Base-by-base conservation (phyloP, 2,329 filamentous ascomycete species). In the Nothomitra cinnamomea region DNA sequence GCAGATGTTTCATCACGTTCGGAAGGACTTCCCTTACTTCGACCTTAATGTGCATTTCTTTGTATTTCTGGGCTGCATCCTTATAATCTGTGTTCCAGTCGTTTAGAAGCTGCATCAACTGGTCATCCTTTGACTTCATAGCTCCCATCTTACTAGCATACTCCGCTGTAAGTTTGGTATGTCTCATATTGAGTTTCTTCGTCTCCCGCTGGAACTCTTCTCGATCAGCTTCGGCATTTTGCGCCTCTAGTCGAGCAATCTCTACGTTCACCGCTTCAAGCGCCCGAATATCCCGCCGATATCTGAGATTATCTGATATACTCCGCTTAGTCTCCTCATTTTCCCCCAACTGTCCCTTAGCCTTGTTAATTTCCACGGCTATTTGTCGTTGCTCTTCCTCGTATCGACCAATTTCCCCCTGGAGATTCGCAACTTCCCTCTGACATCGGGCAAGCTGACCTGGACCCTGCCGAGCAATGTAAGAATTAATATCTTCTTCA, bases 1-100 rank as follows among this genome's bases (percentile, higher is more conserved):
- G 56, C 35, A 52, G 38, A 12, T 15, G 24, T 36, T 8, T 24
- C 6, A n/a, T n/a, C 13, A 12, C 12, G 15, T n/a, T 22, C 21
- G 17, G 36, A 25, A 2, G 2, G 54, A n/a, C 24, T 28, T 3
- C 22, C 41, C 55, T 51, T 54, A 62, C 61, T 57, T 82, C 87
- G 1, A 95, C 86, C 60, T 85, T 84, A 70, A 96, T 87, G 65
- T 94, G 86, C 5, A 85, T 78, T 69, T 94, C 83, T 60, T 87
- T 87, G 69, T 89, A 96, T 60, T 85, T 83, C 41, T 73, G 67
- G 43, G 82, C 82, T 12, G 90, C 87, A 63, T 90, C 78, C 63
- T 87, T 82, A 72, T 95, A 95, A 59, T 95, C 85, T 8, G 82
- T 80, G 50, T 94, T 77, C 78, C 83, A 98, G 60, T 95, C 87